Conservation (phyloP, 2,329 filamentous ascomycete genomes). For the Paecilomyces sp. region DNA sequence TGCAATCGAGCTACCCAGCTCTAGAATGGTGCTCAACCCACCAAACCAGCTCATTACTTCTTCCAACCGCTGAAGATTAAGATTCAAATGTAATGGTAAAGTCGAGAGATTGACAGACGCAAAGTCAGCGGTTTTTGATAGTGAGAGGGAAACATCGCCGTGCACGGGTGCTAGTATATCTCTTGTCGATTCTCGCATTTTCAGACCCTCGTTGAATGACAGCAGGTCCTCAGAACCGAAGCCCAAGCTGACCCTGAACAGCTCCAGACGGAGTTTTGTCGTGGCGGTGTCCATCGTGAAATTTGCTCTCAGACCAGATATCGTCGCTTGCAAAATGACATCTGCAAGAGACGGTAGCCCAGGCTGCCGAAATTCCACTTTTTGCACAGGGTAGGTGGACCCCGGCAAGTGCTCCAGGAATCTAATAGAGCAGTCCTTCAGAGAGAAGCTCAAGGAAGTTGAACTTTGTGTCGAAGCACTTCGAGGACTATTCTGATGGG, state of each 20-base stretch:
- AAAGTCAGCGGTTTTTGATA: constrained; percentile 22
- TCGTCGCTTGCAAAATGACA: constrained; percentile 23
- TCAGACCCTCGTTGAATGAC: constrained; percentile 43
- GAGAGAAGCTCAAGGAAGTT: constrained; percentile 15
- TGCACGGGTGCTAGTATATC: constrained; percentile 30
- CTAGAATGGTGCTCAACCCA: constrained; percentile 83
- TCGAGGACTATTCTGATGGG: neutral
- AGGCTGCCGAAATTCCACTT: constrained; percentile 7
- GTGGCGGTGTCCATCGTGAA: constrained; percentile 12
- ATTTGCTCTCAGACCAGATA: constrained; percentile 18
- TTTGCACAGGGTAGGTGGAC: constrained; percentile 15
- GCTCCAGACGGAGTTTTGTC: constrained; percentile 20
- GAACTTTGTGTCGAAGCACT: constrained; percentile 5
- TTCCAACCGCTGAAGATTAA: constrained; percentile 76
- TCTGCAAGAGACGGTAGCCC: constrained; percentile 20
- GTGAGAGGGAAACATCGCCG: constrained; percentile 32
- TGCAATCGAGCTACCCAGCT: constrained; percentile 76
- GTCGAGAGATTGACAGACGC: constrained; percentile 59
- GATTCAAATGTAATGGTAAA: constrained; percentile 64
- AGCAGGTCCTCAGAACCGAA: constrained; percentile 45
- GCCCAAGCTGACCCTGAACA: constrained; percentile 40
- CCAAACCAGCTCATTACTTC: constrained; percentile 85
- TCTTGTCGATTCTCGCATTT: constrained; percentile 39
- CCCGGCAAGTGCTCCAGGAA: constrained; percentile 31
- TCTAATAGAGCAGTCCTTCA: constrained; percentile 25